phyloP scores from a whole-genome alignment of 2,329 filamentous ascomycete species.

The Hymenotorrendiella dingleyae region DNA sequence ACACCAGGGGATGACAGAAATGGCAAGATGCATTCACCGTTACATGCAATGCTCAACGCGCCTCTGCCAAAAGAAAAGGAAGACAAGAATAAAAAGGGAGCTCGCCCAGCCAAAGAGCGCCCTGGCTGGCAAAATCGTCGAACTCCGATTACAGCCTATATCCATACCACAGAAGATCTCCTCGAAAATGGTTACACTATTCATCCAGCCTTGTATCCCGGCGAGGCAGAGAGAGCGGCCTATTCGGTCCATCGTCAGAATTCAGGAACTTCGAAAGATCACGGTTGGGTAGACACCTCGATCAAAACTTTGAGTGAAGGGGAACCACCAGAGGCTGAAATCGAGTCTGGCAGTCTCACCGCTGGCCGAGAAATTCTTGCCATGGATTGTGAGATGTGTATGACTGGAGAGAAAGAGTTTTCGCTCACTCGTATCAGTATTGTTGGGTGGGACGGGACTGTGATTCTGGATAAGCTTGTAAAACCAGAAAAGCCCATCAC shows the following conservation, averaged over 20 bases:
- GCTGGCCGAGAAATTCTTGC: conserved; percentile 74
- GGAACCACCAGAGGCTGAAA: conserved; percentile 59
- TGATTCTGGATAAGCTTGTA: conserved; percentile 84
- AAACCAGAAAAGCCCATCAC: conserved; percentile 83
- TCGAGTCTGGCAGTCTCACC: conserved; percentile 77
- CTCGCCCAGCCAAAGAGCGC: conserved; percentile 56
- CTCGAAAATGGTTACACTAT: conserved; percentile 77
- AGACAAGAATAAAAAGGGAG: conserved; percentile 54
- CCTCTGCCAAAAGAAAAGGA: conserved; percentile 64
- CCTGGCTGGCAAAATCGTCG: conserved; percentile 67
- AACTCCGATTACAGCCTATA: conserved; percentile 74
- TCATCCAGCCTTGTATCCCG: conserved; percentile 68
- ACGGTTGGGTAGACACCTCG: conserved; percentile 79
- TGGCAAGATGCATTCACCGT: conserved; percentile 76
- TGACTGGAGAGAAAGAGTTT: conserved; percentile 71
- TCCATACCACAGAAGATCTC: conserved; percentile 68
- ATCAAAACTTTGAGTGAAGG: conserved; percentile 64
- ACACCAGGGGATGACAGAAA: conserved; percentile 81
- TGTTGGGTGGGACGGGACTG: conserved; percentile 75
- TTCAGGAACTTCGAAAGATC: conserved; percentile 40
- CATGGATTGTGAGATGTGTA: conserved; percentile 96
- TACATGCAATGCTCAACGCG: conserved; percentile 76
- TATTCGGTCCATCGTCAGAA: conserved; percentile 47
- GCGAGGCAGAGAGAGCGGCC: conserved; percentile 48
- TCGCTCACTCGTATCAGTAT: conserved; percentile 87